Evolutionary conservation across 305 asterid species (phyloP).

Genomic region (Ruellia speciosa): DNA sequence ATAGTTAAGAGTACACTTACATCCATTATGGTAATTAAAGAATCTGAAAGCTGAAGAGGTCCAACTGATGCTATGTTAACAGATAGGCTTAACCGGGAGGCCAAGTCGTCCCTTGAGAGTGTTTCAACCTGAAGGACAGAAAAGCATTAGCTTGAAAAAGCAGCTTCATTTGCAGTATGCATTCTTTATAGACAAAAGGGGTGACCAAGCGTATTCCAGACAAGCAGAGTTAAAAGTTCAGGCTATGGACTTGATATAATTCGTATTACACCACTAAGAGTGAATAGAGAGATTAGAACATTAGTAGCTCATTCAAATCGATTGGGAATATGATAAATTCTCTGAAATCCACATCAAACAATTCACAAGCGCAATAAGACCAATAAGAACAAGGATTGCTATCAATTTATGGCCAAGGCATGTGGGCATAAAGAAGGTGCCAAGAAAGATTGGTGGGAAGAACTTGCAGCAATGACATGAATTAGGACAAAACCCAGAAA

Average conservation of each 20-base stretch:
- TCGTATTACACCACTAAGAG: no score
- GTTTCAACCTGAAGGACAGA: constrained; percentile 66
- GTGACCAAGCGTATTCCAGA: no score
- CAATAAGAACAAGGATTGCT: no score
- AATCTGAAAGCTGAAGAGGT: constrained; percentile 72
- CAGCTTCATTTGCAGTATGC: constrained; percentile 10
- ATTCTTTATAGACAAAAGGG: neutral
- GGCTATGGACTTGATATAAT: neutral
- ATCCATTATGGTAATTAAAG: constrained; percentile 79
- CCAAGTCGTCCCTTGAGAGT: constrained; percentile 80
- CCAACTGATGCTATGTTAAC: constrained; percentile 75
- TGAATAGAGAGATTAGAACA: no score
- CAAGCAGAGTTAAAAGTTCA: no score
- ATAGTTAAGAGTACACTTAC: constrained; percentile 40
- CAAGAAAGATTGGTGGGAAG: neutral
- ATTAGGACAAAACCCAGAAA: neutral
- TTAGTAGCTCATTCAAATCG: no score
- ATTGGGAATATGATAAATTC: no score
- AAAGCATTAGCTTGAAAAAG: constrained; percentile 11
- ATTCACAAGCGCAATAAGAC: no score
- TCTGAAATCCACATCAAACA: no score
- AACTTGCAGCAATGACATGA: neutral
- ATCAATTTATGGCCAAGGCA: constrained; percentile 1
- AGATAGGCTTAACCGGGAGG: constrained; percentile 81
- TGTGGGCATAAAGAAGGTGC: constrained; percentile 1